Conservation (phyloP, 306 rosid genomes). For the Quercus parvula region DNA sequence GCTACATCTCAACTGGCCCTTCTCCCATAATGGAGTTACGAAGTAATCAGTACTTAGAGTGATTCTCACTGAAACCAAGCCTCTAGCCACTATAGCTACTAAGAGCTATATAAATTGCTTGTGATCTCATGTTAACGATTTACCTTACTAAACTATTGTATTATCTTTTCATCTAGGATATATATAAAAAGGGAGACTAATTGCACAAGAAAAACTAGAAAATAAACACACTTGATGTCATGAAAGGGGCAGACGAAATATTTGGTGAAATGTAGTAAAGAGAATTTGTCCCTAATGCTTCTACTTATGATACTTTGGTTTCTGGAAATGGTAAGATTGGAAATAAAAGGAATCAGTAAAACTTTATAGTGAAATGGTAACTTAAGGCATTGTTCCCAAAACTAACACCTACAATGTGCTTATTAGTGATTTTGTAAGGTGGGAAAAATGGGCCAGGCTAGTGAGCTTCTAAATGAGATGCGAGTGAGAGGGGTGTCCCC, state of each 20-base stretch:
- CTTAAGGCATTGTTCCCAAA: conserved; percentile 70
- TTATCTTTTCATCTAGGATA: too few relatives aligned
- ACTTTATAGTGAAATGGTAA: conserved; percentile 80
- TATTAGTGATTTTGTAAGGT: conserved; percentile 64
- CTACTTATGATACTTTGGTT: conserved; percentile 68
- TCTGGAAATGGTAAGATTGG: conserved; percentile 74
- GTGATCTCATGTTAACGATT: too few relatives aligned
- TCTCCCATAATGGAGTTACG: too few relatives aligned
- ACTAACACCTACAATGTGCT: conserved; percentile 76
- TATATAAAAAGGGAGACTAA: too few relatives aligned
- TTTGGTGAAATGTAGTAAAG: conserved; percentile 61
- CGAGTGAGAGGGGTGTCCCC: conserved; percentile 58
- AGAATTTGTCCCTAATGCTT: conserved; percentile 62
- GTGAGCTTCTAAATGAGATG: conserved; percentile 90
- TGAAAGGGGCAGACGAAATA: conserved; percentile 59
- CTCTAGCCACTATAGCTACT: too few relatives aligned
- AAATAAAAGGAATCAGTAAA: conserved; percentile 60
- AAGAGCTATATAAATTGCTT: too few relatives aligned
- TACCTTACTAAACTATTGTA: too few relatives aligned
- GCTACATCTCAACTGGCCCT: too few relatives aligned
- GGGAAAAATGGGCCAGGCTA: conserved; percentile 85
- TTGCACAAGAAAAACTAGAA: too few relatives aligned
- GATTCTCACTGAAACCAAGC: too few relatives aligned
- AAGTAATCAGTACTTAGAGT: too few relatives aligned
- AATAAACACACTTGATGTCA: not conserved